Base-by-base conservation (phyloP, 2,329 filamentous ascomycete genomes). In the Aspergillus latus region DNA sequence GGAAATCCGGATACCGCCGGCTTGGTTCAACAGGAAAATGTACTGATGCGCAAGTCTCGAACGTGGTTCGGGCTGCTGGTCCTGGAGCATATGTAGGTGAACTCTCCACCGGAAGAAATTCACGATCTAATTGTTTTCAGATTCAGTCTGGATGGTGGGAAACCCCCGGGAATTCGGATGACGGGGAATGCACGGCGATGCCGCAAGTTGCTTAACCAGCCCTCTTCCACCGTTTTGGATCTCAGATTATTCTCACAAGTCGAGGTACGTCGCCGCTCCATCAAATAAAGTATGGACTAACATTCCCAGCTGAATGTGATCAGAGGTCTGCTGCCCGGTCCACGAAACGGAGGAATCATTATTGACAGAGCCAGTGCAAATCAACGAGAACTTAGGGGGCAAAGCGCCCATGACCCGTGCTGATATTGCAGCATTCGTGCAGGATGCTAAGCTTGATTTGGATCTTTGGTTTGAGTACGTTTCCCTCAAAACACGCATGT, bases 21-120 rank as follows among this genome's bases (percentile, higher is more conserved):
- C 11, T 43, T 42, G 54, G 36, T 36, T 13, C 59, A 59, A 4
- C 64, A 69, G 28, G 72, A 75, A 37, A 60, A 67, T 13, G 60
- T 65, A 9, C 61, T 81, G 53, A 75, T 79, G 69, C 70, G 75
- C 21, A 74, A 73, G 47, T 68, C 76, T 0, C 72, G 81, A 39
- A 75, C 80, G 0, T 83, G 81, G 80, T 78, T 82, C 64, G 79
- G 78, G 2, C 71, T 82, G 3, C 74, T 82, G 56, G 78, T 83
- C 16, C 66, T 83, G 9, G 80, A 82, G 26, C 76, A 82, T 57
- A 82, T 80, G 62, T 74, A 37, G 8, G 52, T 40, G 58, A 21
- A 21, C 21, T 21, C 21, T 46, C 5, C n/a, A 13, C 21, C 26
- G 2, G 11, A 9, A 5, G 3, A 39, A 21, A 21, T 21, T 21